Conservation (phyloP, 257 asterid species). For the Nicotiana undulata region DNA sequence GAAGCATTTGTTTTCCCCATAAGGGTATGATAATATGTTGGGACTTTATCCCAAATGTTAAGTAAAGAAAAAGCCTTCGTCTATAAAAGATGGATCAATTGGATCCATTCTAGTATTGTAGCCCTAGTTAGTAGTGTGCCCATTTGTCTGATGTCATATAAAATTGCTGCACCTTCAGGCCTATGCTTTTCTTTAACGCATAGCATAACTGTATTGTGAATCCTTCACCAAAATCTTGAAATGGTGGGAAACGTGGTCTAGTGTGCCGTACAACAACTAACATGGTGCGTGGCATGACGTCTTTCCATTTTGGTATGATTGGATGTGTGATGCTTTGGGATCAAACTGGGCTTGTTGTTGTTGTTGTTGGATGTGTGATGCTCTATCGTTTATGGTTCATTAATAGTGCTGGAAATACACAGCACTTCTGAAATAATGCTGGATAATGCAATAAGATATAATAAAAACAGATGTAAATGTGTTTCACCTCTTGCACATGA, state of each 20-base stretch:
- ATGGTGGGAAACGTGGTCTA: neutral
- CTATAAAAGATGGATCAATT: neutral
- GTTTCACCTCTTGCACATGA: neutral
- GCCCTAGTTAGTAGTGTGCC: neutral
- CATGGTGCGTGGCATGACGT: neutral
- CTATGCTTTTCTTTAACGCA: neutral
- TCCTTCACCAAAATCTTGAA: neutral
- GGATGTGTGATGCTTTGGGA: neutral
- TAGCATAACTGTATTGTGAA: neutral
- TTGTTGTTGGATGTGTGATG: neutral
- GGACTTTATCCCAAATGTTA: neutral
- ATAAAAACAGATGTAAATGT: neutral
- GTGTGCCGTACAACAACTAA: neutral
- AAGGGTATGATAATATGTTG: neutral
- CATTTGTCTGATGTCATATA: neutral
- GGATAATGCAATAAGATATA: neutral
- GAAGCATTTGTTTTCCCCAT: neutral
- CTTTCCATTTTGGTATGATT: neutral
- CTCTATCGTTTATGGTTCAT: neutral
- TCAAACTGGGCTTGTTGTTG: no score
- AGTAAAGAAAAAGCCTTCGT: neutral
- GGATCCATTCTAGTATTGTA: neutral
- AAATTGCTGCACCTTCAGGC: neutral
- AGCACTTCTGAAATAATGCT: neutral
- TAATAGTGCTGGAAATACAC: neutral